These are phyloP conservation scores for Cladorrhinum sp. DNA, from an alignment of 2,329 filamentous ascomycete species.

Conservation along the genomic window DNA sequence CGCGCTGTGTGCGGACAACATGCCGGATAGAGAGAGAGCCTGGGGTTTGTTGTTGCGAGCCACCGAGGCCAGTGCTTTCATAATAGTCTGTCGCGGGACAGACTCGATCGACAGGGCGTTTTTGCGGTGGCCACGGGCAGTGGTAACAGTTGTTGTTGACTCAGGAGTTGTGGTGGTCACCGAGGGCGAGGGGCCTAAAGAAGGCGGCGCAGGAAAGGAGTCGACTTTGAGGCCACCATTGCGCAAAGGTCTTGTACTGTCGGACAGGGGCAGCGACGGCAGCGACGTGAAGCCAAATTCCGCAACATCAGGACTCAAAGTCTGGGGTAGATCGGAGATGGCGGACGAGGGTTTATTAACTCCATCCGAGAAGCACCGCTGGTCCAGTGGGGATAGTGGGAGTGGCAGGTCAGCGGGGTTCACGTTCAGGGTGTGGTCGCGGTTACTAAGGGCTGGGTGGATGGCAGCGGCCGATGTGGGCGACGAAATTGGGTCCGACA, in stretches of 20 bases:
- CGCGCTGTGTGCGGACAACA: conserved; percentile 50
- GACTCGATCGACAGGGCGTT: conserved; percentile 59
- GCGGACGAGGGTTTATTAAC: conserved; percentile 28
- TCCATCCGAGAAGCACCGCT: conserved; percentile 22
- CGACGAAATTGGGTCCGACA: conserved; percentile 38
- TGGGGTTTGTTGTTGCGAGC: conserved; percentile 60
- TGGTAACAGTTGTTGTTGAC: conserved; percentile 20
- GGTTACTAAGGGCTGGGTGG: conserved; percentile 46
- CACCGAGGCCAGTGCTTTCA: conserved; percentile 75
- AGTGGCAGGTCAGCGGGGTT: conserved; percentile 22
- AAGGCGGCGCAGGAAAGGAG: conserved; percentile 8
- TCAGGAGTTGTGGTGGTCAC: conserved; percentile 30
- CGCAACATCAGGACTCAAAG: conserved; percentile 22
- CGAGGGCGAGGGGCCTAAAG: conserved; percentile 12
- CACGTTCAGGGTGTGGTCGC: conserved; percentile 1
- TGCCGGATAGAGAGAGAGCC: conserved; percentile 58
- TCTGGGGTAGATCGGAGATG: conserved; percentile 29
- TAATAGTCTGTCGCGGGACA: conserved; percentile 74
- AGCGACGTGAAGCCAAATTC: conserved; percentile 22
- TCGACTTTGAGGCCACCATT: background rate
- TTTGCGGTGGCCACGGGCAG: conserved; percentile 41
- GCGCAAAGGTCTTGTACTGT: background rate
- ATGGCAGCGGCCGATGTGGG: conserved; percentile 49
- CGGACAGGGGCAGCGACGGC: conserved; percentile 19
- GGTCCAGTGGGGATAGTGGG: conserved; percentile 13